A percentile compares a stretch with the other conserved stretches of the same genome.
Conservation (phyloP, 805 yeast genomes). For the Candida incommunis region DNA sequence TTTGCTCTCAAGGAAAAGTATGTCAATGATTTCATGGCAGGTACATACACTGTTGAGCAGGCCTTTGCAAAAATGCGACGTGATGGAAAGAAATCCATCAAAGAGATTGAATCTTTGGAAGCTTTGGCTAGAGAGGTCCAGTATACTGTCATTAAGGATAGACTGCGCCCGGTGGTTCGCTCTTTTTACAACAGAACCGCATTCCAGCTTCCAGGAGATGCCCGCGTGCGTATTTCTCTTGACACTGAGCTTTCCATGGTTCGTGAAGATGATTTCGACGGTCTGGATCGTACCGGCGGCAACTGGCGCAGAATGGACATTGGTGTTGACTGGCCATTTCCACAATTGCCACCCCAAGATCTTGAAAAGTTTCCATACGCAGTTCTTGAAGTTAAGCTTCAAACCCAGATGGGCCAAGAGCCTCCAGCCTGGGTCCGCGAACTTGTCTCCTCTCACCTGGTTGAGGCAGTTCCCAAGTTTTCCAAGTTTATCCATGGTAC, state of each 20-base stretch:
- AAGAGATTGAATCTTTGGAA: slow-evolving; percentile 86
- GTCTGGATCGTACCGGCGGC: slow-evolving; percentile 71
- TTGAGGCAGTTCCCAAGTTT: slow-evolving; percentile 96
- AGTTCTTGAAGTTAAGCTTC: slow-evolving; percentile 90
- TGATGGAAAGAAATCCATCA: slow-evolving; percentile 75
- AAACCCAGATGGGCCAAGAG: slow-evolving; percentile 96
- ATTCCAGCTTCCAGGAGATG: slow-evolving; percentile 98
- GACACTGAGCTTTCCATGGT: slow-evolving; percentile 97
- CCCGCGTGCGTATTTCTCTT: slow-evolving; percentile 93
- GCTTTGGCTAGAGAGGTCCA: slow-evolving; percentile 88
- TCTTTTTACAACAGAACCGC: slow-evolving; percentile 97
- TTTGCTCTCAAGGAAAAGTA: slow-evolving; percentile 84
- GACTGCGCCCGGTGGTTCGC: slow-evolving; percentile 85
- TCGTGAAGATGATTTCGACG: slow-evolving; percentile 95
- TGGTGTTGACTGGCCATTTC: slow-evolving; percentile 93
- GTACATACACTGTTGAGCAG: slow-evolving; percentile 74
- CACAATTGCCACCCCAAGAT: slow-evolving; percentile 71
- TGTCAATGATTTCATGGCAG: slow-evolving; percentile 71
- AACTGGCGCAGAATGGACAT: slow-evolving; percentile 99
- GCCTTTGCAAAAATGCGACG: slow-evolving; percentile 86
- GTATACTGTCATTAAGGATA: slow-evolving; percentile 71
- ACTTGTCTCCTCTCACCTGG: slow-evolving; percentile 79
- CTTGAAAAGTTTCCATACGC: slow-evolving; percentile 94
- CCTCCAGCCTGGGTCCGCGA: slow-evolving; percentile 98
- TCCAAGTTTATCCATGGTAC: slow-evolving; percentile 96